phyloP scores from a whole-genome alignment of 164 flowering plant species.

The Nelumbo lutea region DNA sequence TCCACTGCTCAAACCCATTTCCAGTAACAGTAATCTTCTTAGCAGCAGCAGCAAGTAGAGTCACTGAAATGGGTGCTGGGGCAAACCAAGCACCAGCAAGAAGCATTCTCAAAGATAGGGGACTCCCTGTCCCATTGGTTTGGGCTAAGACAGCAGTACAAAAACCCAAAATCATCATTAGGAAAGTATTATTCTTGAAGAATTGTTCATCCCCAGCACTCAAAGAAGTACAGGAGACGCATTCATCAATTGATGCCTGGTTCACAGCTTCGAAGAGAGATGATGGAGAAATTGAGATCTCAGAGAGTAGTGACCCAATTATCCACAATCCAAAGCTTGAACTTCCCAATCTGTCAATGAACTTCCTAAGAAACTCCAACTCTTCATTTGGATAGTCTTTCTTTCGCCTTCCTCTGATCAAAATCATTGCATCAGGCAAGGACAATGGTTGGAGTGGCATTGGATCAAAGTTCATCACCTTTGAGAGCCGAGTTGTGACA shows the following conservation, averaged over 20 bases:
- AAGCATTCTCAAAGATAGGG: conserved; percentile 64
- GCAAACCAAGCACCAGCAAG: conserved; percentile 89
- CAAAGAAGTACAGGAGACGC: conserved; percentile 15
- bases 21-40: conserved; percentile 36
- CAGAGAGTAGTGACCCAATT: conserved; percentile 63
- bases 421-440: conserved; percentile 52
- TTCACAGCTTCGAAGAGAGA: conserved; percentile 63
- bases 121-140: conserved; percentile 34
- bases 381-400: conserved; percentile 60
- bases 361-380: conserved; percentile 45
- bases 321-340: conserved; percentile 67
- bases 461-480: conserved; percentile 62
- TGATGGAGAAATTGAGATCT: conserved; percentile 63
- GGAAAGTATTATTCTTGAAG: conserved; percentile 57
- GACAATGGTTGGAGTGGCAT: conserved; percentile 55
- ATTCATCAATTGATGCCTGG: conserved; percentile 35
- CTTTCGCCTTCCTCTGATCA: conserved; percentile 56
- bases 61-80: conserved; percentile 61
- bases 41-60: conserved; percentile 63
- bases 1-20: conserved; percentile 46
- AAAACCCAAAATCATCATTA: conserved; percentile 47
- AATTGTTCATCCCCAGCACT: conserved; percentile 48
- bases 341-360: conserved; percentile 60
- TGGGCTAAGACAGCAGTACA: conserved; percentile 53
- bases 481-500: conserved; percentile 62